These are phyloP conservation scores for Arthrobotrys musiformis DNA, from an alignment of 2,329 filamentous ascomycete species.

Conservation along the genomic window DNA sequence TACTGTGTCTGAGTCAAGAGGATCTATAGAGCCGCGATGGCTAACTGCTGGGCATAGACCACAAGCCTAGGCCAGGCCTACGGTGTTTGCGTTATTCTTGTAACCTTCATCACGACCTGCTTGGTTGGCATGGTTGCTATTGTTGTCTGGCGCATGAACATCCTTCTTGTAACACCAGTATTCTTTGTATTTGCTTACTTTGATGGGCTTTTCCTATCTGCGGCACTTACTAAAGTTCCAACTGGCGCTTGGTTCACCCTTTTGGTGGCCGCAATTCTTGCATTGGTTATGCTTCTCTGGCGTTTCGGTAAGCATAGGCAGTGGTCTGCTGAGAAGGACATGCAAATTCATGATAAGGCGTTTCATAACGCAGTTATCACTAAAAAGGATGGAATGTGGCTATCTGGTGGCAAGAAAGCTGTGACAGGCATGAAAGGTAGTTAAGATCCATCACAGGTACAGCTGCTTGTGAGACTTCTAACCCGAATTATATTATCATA, in stretches of 20 bases:
- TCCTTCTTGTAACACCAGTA: constrained; percentile 70
- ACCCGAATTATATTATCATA: too few species aligned
- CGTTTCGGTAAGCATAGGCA: constrained; percentile 82
- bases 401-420: constrained; percentile 32
- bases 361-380: constrained; percentile 45
- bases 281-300: constrained; percentile 77
- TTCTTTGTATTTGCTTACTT: constrained; percentile 74
- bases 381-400: constrained; percentile 41
- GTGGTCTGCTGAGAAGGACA: constrained; percentile 73
- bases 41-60: constrained; percentile 64
- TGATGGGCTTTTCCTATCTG: constrained; percentile 76
- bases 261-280: constrained; percentile 71
- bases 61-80: constrained; percentile 78
- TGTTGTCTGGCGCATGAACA: constrained; percentile 75
- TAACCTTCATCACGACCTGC: constrained; percentile 80
- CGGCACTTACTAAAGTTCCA: constrained; percentile 77
- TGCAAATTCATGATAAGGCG: constrained; percentile 50
- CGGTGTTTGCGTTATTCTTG: constrained; percentile 81
- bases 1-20: too few species aligned
- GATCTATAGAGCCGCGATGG: too few species aligned
- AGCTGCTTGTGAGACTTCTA: too few species aligned
- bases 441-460: too few species aligned
- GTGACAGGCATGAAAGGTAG: constrained; percentile 48
- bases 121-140: constrained; percentile 77
- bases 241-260: constrained; percentile 83